phyloP scores from a whole-genome alignment of 306 rosid genomes.

The Cyclanthera cordifolia region DNA sequence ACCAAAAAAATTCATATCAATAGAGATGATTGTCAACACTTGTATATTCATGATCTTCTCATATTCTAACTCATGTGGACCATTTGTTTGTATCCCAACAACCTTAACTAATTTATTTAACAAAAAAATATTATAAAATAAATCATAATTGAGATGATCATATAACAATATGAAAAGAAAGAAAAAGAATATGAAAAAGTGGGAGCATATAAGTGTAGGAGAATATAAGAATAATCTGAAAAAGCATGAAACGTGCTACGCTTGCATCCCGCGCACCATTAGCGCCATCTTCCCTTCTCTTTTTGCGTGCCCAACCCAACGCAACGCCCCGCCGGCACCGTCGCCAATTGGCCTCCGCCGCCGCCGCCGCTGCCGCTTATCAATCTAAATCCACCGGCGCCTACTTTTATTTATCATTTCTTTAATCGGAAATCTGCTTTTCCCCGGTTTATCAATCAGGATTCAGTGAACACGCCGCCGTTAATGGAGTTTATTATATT shows the following conservation, averaged over 20 bases:
- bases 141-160: too few species aligned
- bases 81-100: too few species aligned
- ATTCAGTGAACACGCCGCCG: neutral
- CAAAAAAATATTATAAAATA: too few species aligned
- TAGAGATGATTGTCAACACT: too few species aligned
- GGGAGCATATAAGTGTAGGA: neutral
- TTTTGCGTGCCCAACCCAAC: conserved; percentile 1
- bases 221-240: neutral
- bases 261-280: neutral
- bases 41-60: too few species aligned
- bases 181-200: neutral
- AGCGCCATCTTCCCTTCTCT: neutral
- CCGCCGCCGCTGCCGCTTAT: neutral
- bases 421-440: neutral
- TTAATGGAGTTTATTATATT: neutral
- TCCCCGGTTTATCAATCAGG: too few species aligned
- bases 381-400: neutral
- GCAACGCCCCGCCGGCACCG: neutral
- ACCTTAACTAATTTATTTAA: too few species aligned
- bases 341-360: neutral
- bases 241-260: neutral
- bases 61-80: too few species aligned
- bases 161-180: too few species aligned
- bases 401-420: neutral
- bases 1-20: too few species aligned